Base-by-base conservation (phyloP, 2,329 filamentous ascomycete genomes). In the Macroventuria anomochaeta region DNA sequence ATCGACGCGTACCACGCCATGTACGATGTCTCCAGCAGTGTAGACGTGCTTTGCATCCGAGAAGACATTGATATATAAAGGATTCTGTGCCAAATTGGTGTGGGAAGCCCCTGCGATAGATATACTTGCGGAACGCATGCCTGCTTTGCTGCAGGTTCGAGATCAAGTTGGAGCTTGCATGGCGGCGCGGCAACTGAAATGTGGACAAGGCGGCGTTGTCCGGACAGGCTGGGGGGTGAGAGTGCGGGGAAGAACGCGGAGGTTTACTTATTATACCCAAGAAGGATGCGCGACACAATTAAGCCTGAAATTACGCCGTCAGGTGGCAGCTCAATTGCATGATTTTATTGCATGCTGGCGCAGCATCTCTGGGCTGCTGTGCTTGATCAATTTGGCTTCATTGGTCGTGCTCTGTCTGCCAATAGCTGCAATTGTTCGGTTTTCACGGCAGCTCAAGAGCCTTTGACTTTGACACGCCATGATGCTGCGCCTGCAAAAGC, bases 11-110 rank as follows among this genome's bases (percentile, higher is more conserved):
- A 68, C 53, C 8, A 49, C 29, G 18, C 68, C 68, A 25, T 59
- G 55, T 15, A 71, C 46, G 8, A 44, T 31, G 17, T 70, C 64
- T 31, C 64, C 63, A 32, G 44, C 57, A 5, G 62, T 65, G 50
- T 64, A 69, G 36, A 53, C 56, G 4, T 51, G 53, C 2, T 55
- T 47, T 21, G 53, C 36, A 29, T 52, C 44, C 28, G 53, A 37
- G 38, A 49, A 49, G 15, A 65, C 15, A 13, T 60, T 31, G 15
- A 67, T 64, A 41, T 60, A 64, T 12, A 66, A 31, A 13, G 59
- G 56, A 17, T 53, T 59, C n/a, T 61, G 49, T 26, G 46, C 56
- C 36, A 54, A 32, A 31, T 63, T 63, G 33, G 53, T 29, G 25
- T 56, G 46, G 10, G 55, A 52, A 21, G 60, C 42, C 3, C 44